A percentile compares a stretch with the other conserved stretches of the same genome.
These are phyloP conservation scores for Punica granatum DNA, from an alignment of 345 rosid genomes.

Conservation along the genomic window DNA sequence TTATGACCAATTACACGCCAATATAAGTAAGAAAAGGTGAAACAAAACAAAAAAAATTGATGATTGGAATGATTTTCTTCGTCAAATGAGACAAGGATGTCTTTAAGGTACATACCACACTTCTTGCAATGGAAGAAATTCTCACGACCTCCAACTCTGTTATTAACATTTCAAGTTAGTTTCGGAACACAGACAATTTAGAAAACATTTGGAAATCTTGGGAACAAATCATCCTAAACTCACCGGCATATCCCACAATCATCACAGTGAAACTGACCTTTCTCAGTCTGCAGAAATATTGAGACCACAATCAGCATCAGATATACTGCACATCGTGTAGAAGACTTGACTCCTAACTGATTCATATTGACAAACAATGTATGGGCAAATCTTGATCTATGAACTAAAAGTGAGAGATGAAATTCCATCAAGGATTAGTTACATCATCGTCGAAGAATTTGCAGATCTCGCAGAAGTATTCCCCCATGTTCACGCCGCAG, in stretches of 20 bases:
- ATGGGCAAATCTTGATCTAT: neutral
- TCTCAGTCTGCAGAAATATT: constrained; percentile 42
- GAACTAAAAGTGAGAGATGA: neutral
- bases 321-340: neutral
- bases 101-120: constrained; percentile 59
- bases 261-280: constrained; percentile 83
- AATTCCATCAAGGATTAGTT: constrained; percentile 9
- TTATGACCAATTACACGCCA: neutral
- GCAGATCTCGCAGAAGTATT: constrained; percentile 83
- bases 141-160: constrained; percentile 84
- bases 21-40: neutral
- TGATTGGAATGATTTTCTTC: too few species aligned
- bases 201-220: neutral
- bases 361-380: neutral
- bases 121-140: constrained; percentile 86
- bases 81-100: neutral
- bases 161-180: neutral
- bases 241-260: constrained; percentile 98
- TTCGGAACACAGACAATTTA: neutral
- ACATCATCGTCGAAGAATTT: constrained; percentile 94
- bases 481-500: constrained; percentile 99
- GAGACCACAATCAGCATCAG: constrained; percentile 1
- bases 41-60: neutral
- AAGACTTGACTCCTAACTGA: neutral
- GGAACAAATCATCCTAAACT: constrained; percentile 11